Conservation (phyloP, 805 yeast species). For the Yarrowia deformans region DNA sequence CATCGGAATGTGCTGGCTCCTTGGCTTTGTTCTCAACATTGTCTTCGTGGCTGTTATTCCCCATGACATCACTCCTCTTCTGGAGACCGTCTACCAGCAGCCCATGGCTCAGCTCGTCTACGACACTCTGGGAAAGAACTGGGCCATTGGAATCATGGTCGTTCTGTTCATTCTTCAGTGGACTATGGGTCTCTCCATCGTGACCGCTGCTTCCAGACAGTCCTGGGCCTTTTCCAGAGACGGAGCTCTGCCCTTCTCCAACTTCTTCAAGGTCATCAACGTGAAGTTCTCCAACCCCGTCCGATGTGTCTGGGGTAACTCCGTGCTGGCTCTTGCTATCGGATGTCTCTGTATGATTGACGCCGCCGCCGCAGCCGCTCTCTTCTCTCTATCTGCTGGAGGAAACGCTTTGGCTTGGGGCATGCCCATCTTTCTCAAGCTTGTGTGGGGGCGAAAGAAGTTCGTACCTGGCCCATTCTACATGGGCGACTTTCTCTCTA, state of each 20-base stretch:
- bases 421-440: conserved; percentile 62
- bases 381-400: conserved; percentile 68
- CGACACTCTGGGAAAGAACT: conserved; percentile 66
- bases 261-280: conserved; percentile 63
- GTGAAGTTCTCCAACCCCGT: conserved; percentile 65
- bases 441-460: conserved; percentile 57
- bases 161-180: conserved; percentile 66
- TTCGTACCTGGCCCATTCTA: conserved; percentile 73
- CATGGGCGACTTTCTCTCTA: conserved; percentile 60
- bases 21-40: conserved; percentile 66
- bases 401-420: conserved; percentile 72
- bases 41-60: conserved; percentile 62
- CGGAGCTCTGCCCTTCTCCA: conserved; percentile 71
- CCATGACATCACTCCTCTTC: conserved; percentile 54
- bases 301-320: conserved; percentile 65
- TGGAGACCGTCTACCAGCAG: conserved; percentile 60
- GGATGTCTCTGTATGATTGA: conserved; percentile 69
- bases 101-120: conserved; percentile 70
- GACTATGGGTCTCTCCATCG: conserved; percentile 68
- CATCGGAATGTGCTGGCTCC: conserved; percentile 60
- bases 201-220: conserved; percentile 72
- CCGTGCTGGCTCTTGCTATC: conserved; percentile 56
- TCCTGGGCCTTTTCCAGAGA: conserved; percentile 79
- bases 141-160: conserved; percentile 71
- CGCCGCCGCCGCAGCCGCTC: conserved; percentile 66